Percentiles rank a stretch among this genome's conserved stretches.
Conservation (phyloP, 2,329 filamentous ascomycete species). For the Colletotrichum falcatum region DNA sequence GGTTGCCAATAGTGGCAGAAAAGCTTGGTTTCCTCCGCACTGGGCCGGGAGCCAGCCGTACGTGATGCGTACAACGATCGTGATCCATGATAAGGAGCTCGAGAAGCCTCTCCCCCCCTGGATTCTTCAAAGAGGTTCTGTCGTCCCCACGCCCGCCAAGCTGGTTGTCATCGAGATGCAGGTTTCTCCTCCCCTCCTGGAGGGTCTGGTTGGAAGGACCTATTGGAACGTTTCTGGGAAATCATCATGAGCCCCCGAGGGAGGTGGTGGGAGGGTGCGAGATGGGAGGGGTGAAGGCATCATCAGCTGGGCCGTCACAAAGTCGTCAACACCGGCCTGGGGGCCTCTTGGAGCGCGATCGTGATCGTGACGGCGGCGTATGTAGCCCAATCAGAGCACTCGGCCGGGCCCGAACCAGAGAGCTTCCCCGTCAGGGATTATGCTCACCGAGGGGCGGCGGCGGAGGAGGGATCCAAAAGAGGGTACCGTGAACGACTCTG, state of each 20-base stretch:
- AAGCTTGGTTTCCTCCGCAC: no score
- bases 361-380: background rate
- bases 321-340: background rate
- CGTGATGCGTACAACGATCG: background rate
- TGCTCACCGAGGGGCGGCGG: no score
- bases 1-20: background rate
- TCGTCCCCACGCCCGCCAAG: background rate
- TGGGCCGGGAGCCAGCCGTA: background rate
- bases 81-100: background rate
- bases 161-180: slow-evolving; percentile 31
- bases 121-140: background rate
- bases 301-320: slow-evolving; percentile 13
- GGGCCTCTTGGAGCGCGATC: background rate
- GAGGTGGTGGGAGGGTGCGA: no score
- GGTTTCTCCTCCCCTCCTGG: no score
- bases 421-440: background rate
- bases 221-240: slow-evolving; percentile 7
- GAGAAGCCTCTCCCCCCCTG: slow-evolving; percentile 3
- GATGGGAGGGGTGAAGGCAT: background rate
- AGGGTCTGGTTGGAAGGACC: background rate
- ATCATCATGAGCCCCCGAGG: background rate
- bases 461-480: background rate
- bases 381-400: background rate
- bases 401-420: background rate
- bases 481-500: background rate